Evolutionary conservation across 75 land plant species (phyloP).

Genomic region (Pseudotsuga menziesii): DNA sequence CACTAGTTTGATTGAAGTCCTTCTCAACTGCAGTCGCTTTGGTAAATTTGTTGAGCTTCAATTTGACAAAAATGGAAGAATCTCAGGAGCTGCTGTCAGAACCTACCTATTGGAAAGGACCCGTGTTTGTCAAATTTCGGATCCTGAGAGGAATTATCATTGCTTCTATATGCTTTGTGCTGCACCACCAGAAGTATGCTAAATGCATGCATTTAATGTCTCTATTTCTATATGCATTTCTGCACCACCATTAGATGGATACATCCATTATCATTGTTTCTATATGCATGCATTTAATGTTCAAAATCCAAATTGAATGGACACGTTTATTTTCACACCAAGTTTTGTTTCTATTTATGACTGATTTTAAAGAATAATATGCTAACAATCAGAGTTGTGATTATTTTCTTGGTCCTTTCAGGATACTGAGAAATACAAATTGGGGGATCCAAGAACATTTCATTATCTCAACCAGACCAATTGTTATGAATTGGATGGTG

Average conservation of each 20-base stretch:
- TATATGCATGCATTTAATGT: slow-evolving; percentile 1
- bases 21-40: slow-evolving; percentile 66
- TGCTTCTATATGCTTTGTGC: slow-evolving; percentile 80
- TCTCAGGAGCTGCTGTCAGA: slow-evolving; percentile 91
- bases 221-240: slow-evolving; percentile 28
- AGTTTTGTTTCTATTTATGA: neutral
- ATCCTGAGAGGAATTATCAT: slow-evolving; percentile 93
- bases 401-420: slow-evolving; percentile 15
- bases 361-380: neutral
- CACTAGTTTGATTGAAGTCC: neutral
- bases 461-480: slow-evolving; percentile 91
- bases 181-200: slow-evolving; percentile 74
- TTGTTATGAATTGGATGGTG: slow-evolving; percentile 66
- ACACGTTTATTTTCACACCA: neutral
- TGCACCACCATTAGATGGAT: slow-evolving; percentile 75
- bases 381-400: neutral
- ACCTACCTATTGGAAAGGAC: slow-evolving; percentile 92
- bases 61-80: slow-evolving; percentile 79
- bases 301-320: neutral
- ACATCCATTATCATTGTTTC: slow-evolving; percentile 14
- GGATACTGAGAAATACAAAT: slow-evolving; percentile 72
- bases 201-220: no score
- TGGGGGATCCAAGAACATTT: slow-evolving; percentile 74
- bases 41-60: slow-evolving; percentile 98
- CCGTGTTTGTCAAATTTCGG: slow-evolving; percentile 90